phyloP scores from a whole-genome alignment of 140 eudicot species.

The Artemisia princeps region DNA sequence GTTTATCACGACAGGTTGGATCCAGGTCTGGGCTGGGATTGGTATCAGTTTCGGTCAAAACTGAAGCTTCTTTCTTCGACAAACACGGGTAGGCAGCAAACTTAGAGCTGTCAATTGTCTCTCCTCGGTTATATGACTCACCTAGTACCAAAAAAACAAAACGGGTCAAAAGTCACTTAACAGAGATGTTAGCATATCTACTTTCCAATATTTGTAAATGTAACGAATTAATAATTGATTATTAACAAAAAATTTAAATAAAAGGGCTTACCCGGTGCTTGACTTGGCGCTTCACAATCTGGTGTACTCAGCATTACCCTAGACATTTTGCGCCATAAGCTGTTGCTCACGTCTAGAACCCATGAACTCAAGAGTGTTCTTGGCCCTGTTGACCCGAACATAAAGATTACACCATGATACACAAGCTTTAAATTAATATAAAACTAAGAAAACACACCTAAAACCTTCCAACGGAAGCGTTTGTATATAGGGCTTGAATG shows the following conservation, averaged over 20 bases:
- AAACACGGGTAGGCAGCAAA: slow-evolving; percentile 88
- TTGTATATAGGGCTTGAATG: slow-evolving; percentile 67
- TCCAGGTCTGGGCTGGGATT: too few relatives aligned
- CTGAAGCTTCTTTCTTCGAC: slow-evolving; percentile 36
- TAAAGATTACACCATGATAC: neutral
- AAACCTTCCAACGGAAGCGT: slow-evolving; percentile 67
- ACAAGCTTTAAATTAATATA: too few relatives aligned
- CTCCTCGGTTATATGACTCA: slow-evolving; percentile 83
- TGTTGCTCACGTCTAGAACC: neutral
- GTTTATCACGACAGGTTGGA: too few relatives aligned
- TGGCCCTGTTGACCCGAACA: neutral
- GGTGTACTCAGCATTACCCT: too few relatives aligned
- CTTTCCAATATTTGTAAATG: too few relatives aligned
- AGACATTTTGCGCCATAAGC: too few relatives aligned
- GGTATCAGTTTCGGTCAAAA: too few relatives aligned
- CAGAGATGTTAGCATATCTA: too few relatives aligned
- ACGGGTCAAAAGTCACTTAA: neutral
- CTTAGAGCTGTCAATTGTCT: slow-evolving; percentile 64
- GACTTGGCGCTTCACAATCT: too few relatives aligned
- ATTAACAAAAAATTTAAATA: too few relatives aligned
- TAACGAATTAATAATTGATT: too few relatives aligned
- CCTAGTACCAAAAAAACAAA: slow-evolving; percentile 34
- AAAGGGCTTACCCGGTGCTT: too few relatives aligned
- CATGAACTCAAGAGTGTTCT: neutral
- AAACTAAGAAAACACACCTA: slow-evolving; percentile 43